These are phyloP conservation scores for Venturia nashicola DNA, from an alignment of 2,329 filamentous ascomycete species.

Conservation along the genomic window DNA sequence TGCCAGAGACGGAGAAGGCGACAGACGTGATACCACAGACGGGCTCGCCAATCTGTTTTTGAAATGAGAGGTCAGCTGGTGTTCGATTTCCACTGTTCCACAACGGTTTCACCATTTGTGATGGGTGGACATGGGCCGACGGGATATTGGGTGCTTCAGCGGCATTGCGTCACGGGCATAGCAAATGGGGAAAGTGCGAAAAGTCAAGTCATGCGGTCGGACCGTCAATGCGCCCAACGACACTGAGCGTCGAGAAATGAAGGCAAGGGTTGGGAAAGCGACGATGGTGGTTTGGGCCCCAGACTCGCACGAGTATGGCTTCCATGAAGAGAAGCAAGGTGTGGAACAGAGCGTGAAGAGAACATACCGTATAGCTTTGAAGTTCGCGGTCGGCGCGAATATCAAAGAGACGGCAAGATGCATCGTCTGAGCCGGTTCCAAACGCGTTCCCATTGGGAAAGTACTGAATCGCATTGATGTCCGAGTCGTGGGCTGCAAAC, in stretches of 20 bases:
- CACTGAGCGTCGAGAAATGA: neutral
- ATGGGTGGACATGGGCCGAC: neutral
- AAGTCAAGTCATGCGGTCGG: neutral
- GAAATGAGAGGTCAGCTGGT: neutral
- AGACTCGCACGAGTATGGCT: neutral
- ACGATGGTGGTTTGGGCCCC: neutral
- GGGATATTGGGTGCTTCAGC: neutral
- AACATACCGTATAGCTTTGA: slow-evolving; percentile 52
- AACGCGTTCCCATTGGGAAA: slow-evolving; percentile 99
- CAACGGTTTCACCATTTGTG: neutral
- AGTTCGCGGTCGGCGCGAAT: slow-evolving; percentile 84
- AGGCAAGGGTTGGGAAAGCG: neutral
- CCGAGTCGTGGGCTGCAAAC: slow-evolving; percentile 94
- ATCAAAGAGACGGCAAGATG: slow-evolving; percentile 93
- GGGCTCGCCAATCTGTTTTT: slow-evolving; percentile 75
- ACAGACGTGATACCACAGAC: slow-evolving; percentile 97
- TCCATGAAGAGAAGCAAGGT: neutral
- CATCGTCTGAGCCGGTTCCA: slow-evolving; percentile 94
- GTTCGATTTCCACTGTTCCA: neutral
- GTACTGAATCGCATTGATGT: slow-evolving; percentile 99
- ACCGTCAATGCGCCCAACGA: neutral
- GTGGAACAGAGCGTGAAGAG: neutral
- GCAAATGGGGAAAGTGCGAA: neutral
- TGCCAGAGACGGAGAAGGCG: slow-evolving; percentile 90
- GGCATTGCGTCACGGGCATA: slow-evolving; percentile 17